Evolutionary conservation across 306 rosid species (phyloP), one percentile per base, ranked within the genome.

Genomic region (Amphicarpaea edgeworthii): DNA sequence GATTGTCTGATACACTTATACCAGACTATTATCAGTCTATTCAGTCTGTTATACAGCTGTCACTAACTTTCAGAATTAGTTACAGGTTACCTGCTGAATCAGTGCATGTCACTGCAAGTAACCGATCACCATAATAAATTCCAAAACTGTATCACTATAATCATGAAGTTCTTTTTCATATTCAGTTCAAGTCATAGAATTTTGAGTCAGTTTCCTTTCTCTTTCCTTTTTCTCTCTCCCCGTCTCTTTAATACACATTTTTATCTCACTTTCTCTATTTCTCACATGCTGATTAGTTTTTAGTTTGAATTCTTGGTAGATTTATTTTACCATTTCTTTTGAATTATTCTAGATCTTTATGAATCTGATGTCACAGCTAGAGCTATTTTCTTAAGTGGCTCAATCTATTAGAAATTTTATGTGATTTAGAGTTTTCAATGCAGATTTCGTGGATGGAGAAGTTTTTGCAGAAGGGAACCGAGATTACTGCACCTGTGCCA

Each of bases 401-500:
- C 64, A 37, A 50, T 76, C 68, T 28, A 11, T 66, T 66, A 41
- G 79, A 61, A 68, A 64, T 45, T 67, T 47, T n/a, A 17, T 16
- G 21, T 59, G 77, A 70, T 78, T 21, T 61, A 54, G 72, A 47
- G 71, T 53, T 57, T 67, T 75, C 70, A 43, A 53, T 85, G 74
- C 85, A 96, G 99, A 96, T 96, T 82, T 92, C 99, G 5, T 96
- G 99, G 99, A 96, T 96, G 98, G 99, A 92, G 84, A 96, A 96
- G 86, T 92, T 96, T 85, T 74, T 92, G 76, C 93, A 16, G 76
- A 92, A 83, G 81, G 97, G 99, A 74, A 96, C 93, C 68, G 99
- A 96, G 88, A 96, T 96, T 77, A 90, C 94, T 77, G 99, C 99
- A 34, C 99, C 99, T 37, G 99, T 90, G 72, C 99, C 99, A 16